Evolutionary conservation across 1,139 yeast genomes (phyloP).

Genomic region (Geotrichum macrosporum): DNA sequence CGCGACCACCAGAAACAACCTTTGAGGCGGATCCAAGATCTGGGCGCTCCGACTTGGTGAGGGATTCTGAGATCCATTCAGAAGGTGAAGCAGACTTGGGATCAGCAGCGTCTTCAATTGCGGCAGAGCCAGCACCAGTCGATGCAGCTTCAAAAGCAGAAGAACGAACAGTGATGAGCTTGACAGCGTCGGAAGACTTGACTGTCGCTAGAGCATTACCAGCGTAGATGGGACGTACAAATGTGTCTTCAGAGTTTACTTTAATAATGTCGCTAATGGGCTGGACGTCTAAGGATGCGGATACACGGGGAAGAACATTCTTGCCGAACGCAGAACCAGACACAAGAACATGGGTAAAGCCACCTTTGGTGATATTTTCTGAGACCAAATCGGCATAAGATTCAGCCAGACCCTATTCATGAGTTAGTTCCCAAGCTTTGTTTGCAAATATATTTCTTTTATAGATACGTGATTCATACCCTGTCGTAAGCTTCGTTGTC

Average conservation of each 20-base stretch:
- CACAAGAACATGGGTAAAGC: conserved; percentile 67
- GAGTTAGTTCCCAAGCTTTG: no score
- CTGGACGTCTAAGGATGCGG: conserved; percentile 79
- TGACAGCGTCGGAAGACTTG: conserved; percentile 58
- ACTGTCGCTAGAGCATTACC: conserved; percentile 91
- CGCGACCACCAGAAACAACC: conserved; percentile 93
- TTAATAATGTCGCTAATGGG: conserved; percentile 78
- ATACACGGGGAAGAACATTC: conserved; percentile 78
- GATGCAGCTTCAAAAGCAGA: conserved; percentile 72
- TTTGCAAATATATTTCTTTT: no score
- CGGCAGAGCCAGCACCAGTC: conserved; percentile 40
- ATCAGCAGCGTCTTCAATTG: conserved; percentile 51
- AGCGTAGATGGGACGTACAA: conserved; percentile 91
- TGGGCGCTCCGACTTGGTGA: conserved; percentile 80
- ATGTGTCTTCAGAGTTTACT: conserved; percentile 63
- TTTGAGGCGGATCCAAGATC: conserved; percentile 77
- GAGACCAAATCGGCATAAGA: conserved; percentile 40
- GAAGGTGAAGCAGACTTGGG: conserved; percentile 35
- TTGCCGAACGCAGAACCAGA: conserved; percentile 87
- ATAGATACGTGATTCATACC: no score
- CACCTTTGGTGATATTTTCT: conserved; percentile 41
- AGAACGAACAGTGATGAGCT: conserved; percentile 72
- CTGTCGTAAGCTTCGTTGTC: conserved; percentile 39
- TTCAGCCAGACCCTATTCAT: conserved; percentile 39
- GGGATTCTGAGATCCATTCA: conserved; percentile 66